Conservation (phyloP, 202 grass and related monocot species). For the Brachypodium distachyon region DNA sequence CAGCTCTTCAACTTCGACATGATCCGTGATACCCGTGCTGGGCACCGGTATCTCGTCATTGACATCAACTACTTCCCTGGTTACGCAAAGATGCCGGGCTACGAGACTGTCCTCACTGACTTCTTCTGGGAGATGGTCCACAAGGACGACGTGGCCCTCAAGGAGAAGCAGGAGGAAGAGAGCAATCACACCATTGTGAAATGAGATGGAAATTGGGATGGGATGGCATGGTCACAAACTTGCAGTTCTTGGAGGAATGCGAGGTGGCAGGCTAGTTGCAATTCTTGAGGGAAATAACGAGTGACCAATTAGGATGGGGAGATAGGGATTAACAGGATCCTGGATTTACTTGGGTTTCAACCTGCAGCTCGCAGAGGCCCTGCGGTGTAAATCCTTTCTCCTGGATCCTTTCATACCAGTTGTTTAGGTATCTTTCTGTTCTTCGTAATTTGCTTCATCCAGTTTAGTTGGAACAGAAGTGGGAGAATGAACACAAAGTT, state of each 20-base stretch:
- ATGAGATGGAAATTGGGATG: constrained; percentile 14
- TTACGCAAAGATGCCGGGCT: constrained; percentile 90
- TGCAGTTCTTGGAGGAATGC: constrained; percentile 26
- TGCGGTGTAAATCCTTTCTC: constrained; percentile 49
- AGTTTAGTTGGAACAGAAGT: constrained; percentile 38
- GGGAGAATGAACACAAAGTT: neutral
- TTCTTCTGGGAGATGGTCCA: constrained; percentile 74
- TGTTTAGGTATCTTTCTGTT: constrained; percentile 39
- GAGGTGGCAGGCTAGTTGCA: constrained; percentile 9
- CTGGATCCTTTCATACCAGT: constrained; percentile 30
- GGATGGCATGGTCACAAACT: neutral
- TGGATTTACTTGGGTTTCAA: constrained; percentile 27
- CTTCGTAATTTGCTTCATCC: constrained; percentile 26
- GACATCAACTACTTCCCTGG: constrained; percentile 99
- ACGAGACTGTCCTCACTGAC: constrained; percentile 68
- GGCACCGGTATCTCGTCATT: constrained; percentile 78
- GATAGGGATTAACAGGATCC: neutral
- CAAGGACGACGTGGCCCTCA: constrained; percentile 24
- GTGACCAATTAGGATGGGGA: constrained; percentile 13
- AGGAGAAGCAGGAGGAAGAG: constrained; percentile 15
- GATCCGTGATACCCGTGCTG: constrained; percentile 73
- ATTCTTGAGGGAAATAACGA: constrained; percentile 19
- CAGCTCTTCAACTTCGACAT: constrained; percentile 96
- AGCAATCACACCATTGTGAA: constrained; percentile 22
- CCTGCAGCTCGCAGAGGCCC: neutral